Evolutionary conservation across 805 yeast genomes (phyloP), one percentile per base, ranked within the genome.

Genomic region (Komagataella populi): DNA sequence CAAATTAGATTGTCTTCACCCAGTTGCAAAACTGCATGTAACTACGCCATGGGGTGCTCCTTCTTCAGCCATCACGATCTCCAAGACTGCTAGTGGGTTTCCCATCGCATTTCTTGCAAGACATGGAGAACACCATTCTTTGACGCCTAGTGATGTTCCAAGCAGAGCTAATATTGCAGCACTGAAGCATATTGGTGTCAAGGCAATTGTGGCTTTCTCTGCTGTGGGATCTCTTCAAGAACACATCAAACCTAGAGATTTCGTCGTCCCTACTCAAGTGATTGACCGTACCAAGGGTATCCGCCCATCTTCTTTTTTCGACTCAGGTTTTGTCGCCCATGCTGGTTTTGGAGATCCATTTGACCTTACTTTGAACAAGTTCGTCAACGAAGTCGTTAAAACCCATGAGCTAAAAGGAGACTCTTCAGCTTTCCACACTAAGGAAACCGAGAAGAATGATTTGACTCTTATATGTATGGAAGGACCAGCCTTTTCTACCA

Each of bases 31-130:
- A 58, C 69, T 93, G 46, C 80, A 87, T 14, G 69, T 89, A 53
- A 77, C 84, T 17, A 93, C 99, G 3, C 99, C 99, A 20, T 93
- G 98, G 98, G 99, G 99, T 8, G 77, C 76, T 57, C 96, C 99
- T 20, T 89, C 97, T 4, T 84, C 95, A 12, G 90, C 96, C 45
- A 86, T 93, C 63, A 90, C 96, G 49, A 81, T 93, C 55, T 84
- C 95, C n/a, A 80, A 76, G 57, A 87, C 96, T 46, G 68, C 70
- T 2, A 59, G 70, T 43, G 96, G 95, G 1, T 81, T 87, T 65
- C 87, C 89, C 48, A 85, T 93, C 49, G 98, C 98, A 1, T 93
- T 93, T 62, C 73, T 93, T 57, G 93, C 97, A 14, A 81, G 99
- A 67, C 99, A 93, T 64, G 99, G 99, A 46, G 70, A 74, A 45